phyloP scores from a whole-genome alignment of 2,329 filamentous ascomycete genomes.

The Pezicula rhizophila region DNA sequence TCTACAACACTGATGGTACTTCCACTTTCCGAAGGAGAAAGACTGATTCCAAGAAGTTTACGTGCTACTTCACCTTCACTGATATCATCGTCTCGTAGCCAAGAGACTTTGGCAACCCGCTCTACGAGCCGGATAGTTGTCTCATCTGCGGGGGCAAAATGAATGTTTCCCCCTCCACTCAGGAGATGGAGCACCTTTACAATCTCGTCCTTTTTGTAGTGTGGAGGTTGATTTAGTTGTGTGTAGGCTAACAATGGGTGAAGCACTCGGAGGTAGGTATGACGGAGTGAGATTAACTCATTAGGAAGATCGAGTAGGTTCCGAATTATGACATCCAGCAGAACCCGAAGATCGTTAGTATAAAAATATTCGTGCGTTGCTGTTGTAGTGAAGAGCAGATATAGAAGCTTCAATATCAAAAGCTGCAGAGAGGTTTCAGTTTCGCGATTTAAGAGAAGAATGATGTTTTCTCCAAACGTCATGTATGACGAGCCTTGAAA shows the following conservation, averaged over 20 bases:
- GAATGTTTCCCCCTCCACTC: slow-evolving; percentile 56
- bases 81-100: slow-evolving; percentile 48
- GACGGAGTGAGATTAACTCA: slow-evolving; percentile 69
- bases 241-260: slow-evolving; percentile 88
- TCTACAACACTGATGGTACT: slow-evolving; percentile 73
- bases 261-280: slow-evolving; percentile 90
- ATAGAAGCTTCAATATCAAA: slow-evolving; percentile 92
- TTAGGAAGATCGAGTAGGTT: slow-evolving; percentile 94
- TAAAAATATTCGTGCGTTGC: slow-evolving; percentile 98
- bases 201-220: slow-evolving; percentile 89
- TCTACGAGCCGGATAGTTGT: slow-evolving; percentile 73
- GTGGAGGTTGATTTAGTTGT: slow-evolving; percentile 76
- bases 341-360: slow-evolving; percentile 89
- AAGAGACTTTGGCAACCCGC: slow-evolving; percentile 66
- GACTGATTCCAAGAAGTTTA: slow-evolving; percentile 64
- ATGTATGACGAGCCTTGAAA: slow-evolving; percentile 75
- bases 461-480: slow-evolving; percentile 97
- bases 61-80: slow-evolving; percentile 42
- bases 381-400: slow-evolving; percentile 87
- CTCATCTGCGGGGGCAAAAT: slow-evolving; percentile 76
- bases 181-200: slow-evolving; percentile 69
- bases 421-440: slow-evolving; percentile 90
- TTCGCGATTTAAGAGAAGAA: slow-evolving; percentile 89
- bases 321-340: slow-evolving; percentile 91
- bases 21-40: slow-evolving; percentile 57